A percentile compares a stretch with the other conserved stretches of the same genome.
phyloP scores from a whole-genome alignment of 139 green algal species.

The Chloropicon primus region DNA sequence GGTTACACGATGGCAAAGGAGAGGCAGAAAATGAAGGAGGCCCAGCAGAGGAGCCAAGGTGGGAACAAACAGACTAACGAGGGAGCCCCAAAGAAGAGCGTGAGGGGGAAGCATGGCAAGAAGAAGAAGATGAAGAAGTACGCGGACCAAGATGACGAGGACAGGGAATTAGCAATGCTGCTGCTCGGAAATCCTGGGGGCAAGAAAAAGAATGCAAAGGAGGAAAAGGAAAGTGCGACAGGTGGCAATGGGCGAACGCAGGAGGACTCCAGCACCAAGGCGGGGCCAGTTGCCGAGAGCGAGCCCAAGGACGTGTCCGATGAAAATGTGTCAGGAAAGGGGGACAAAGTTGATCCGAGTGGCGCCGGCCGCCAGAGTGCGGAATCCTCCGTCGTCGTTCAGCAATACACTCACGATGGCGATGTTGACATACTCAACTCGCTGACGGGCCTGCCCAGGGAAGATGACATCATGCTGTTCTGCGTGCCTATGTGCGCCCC shows the following conservation, averaged over 20 bases:
- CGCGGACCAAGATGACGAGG: slow-evolving; percentile 67
- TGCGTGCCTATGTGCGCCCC: slow-evolving; percentile 81
- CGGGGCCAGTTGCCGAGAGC: too few relatives aligned
- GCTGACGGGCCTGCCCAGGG: slow-evolving; percentile 56
- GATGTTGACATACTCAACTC: slow-evolving; percentile 27
- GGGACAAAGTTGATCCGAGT: too few relatives aligned
- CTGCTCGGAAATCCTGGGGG: background rate
- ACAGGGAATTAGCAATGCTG: slow-evolving; percentile 2
- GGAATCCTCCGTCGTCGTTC: background rate
- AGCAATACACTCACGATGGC: background rate
- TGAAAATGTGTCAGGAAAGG: too few relatives aligned
- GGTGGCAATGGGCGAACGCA: too few relatives aligned
- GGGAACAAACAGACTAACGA: background rate
- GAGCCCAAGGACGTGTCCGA: too few relatives aligned
- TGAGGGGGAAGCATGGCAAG: slow-evolving; percentile 59
- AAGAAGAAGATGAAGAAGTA: slow-evolving; percentile 73
- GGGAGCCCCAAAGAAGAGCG: slow-evolving; percentile 31
- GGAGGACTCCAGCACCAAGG: too few relatives aligned
- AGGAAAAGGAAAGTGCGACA: background rate
- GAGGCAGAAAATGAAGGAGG: background rate
- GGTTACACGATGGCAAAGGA: background rate
- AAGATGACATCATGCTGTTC: slow-evolving; percentile 69
- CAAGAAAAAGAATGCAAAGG: background rate
- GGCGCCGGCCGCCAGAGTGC: too few relatives aligned
- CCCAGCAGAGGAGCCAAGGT: background rate